These are phyloP conservation scores for Ascoidea asiatica DNA, from an alignment of 805 yeast genomes.

Conservation along the genomic window DNA sequence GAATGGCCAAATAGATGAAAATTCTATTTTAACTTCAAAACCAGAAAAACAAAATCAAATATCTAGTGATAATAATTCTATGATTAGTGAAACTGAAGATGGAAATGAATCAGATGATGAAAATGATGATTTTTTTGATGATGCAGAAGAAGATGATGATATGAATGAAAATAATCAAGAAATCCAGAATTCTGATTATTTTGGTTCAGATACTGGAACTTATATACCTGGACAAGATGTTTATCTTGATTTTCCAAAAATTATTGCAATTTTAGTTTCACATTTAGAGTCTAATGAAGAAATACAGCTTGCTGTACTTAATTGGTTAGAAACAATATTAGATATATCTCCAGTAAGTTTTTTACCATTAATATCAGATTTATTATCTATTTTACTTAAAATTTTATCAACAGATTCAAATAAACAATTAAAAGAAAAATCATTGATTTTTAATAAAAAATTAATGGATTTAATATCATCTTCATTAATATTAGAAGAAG, in stretches of 20 bases:
- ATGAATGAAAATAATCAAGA: slow-evolving; percentile 12
- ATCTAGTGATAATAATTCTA: neutral
- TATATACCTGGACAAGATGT: slow-evolving; percentile 74
- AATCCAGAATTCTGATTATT: slow-evolving; percentile 13
- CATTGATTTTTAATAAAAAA: slow-evolving; percentile 41
- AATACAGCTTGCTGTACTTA: slow-evolving; percentile 64
- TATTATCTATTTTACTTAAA: slow-evolving; percentile 55
- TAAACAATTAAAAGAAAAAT: slow-evolving; percentile 36
- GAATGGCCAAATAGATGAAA: no score
- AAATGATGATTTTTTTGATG: slow-evolving; percentile 13
- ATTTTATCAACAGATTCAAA: slow-evolving; percentile 37
- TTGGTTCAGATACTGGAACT: slow-evolving; percentile 32
- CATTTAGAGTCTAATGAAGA: slow-evolving; percentile 67
- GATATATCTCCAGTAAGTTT: slow-evolving; percentile 67
- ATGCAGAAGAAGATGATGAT: slow-evolving; percentile 15
- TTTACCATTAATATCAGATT: slow-evolving; percentile 58
- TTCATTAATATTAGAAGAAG: slow-evolving; percentile 9
- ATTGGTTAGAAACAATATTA: slow-evolving; percentile 70
- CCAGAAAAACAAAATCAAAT: no score
- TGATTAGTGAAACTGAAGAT: neutral
- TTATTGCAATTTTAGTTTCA: slow-evolving; percentile 70
- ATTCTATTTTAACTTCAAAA: neutral
- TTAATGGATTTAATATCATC: slow-evolving; percentile 32
- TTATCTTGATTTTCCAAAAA: slow-evolving; percentile 62
- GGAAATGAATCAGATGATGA: slow-evolving; percentile 2